Conservation (phyloP, 2,329 filamentous ascomycete genomes). For the Cercospora citrullina region DNA sequence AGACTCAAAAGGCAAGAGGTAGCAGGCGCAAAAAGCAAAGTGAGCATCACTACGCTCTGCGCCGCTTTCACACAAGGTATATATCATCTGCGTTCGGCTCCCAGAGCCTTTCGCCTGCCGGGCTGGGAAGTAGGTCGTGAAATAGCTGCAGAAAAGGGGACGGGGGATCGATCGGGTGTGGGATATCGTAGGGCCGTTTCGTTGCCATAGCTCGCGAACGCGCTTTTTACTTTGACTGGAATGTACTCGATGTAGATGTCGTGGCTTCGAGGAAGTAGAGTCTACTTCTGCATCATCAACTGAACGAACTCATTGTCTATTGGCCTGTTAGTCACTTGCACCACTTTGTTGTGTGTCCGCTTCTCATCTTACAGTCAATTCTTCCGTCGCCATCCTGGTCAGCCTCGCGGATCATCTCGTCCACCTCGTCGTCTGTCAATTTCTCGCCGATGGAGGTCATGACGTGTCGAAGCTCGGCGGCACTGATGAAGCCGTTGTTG, state of each 20-base stretch:
- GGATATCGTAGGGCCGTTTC: conserved; percentile 2
- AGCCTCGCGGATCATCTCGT: conserved; percentile 66
- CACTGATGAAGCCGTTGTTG: conserved; percentile 65
- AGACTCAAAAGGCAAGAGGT: too few species aligned
- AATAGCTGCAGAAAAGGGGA: not conserved
- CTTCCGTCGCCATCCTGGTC: conserved; percentile 64
- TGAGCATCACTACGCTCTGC: too few species aligned
- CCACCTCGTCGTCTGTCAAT: conserved; percentile 63
- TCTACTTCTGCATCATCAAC: conserved; percentile 59
- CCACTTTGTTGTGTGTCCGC: not conserved
- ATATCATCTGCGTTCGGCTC: not conserved
- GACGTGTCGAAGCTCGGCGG: conserved; percentile 62
- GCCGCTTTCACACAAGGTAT: too few species aligned
- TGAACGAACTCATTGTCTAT: conserved; percentile 58
- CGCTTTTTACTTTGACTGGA: conserved; percentile 1
- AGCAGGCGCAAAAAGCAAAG: too few species aligned
- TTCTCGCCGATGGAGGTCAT: conserved; percentile 67
- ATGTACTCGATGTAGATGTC: conserved; percentile 6
- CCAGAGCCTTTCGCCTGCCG: not conserved
- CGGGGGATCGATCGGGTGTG: not conserved
- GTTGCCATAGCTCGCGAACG: not conserved
- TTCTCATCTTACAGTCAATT: conserved; percentile 58
- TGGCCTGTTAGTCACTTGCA: not conserved
- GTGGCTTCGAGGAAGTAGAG: not conserved
- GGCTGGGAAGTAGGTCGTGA: not conserved